Evolutionary conservation across 768 basidiomycete species (phyloP).

Genomic region (Lanmaoa rubissima): DNA sequence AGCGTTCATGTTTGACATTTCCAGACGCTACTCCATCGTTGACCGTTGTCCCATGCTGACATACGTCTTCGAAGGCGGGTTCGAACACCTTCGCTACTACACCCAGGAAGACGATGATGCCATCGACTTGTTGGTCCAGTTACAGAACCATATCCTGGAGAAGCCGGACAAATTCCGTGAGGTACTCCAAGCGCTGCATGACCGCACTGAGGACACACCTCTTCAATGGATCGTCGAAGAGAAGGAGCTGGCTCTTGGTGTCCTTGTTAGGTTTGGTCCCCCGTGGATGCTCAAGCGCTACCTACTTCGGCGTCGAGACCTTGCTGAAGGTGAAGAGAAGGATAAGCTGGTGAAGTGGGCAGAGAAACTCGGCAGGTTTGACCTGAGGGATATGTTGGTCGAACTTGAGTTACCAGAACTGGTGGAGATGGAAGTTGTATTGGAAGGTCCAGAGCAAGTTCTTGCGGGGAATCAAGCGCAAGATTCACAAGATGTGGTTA

Average conservation of each 20-base stretch:
- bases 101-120: conserved; percentile 26
- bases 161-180: conserved; percentile 22
- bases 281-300: conserved; percentile 31
- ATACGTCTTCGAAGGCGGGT: conserved; percentile 29
- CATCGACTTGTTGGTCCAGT: conserved; percentile 20
- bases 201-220: conserved; percentile 18
- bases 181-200: conserved; percentile 27
- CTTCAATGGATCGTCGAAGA: conserved; percentile 29
- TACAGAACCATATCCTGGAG: conserved; percentile 22
- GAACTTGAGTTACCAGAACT: conserved; percentile 16
- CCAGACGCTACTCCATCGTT: conserved; percentile 25
- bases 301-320: conserved; percentile 22
- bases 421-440: conserved; percentile 8
- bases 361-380: conserved; percentile 22
- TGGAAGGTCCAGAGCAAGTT: neutral
- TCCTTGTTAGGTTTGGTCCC: conserved; percentile 21
- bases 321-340: conserved; percentile 16
- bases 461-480: neutral
- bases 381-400: conserved; percentile 22
- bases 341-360: conserved; percentile 14
- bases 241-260: conserved; percentile 21
- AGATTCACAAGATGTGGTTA: conserved; percentile 4
- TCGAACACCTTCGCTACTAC: conserved; percentile 28
- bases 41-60: conserved; percentile 28
- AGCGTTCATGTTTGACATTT: conserved; percentile 27